A percentile compares a stretch with the other conserved stretches of the same genome.
Evolutionary conservation across 768 basidiomycete species (phyloP).

Genomic region (Mycena epipterygia): DNA sequence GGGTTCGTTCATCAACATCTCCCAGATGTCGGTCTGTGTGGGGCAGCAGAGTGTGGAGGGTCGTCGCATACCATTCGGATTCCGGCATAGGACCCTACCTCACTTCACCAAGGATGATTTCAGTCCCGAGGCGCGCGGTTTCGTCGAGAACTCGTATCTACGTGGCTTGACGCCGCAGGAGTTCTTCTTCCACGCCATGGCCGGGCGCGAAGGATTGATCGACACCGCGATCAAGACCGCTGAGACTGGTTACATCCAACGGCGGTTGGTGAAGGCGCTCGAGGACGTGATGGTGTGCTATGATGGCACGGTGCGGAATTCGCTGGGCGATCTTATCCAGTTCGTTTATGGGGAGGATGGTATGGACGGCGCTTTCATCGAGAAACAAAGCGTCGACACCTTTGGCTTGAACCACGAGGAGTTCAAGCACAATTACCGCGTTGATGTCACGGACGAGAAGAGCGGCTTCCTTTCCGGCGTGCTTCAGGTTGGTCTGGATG

Average conservation of each 20-base stretch:
- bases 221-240: slow-evolving; percentile 99
- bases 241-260: slow-evolving; percentile 99
- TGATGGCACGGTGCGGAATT: slow-evolving; percentile 98
- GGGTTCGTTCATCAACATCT: slow-evolving; percentile 99
- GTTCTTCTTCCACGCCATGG: slow-evolving; percentile 99
- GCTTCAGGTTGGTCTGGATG: slow-evolving; percentile 87
- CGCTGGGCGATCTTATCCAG: slow-evolving; percentile 95
- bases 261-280: slow-evolving; percentile 96
- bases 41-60: slow-evolving; percentile 99
- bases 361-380: slow-evolving; percentile 98
- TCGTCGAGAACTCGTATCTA: slow-evolving; percentile 98
- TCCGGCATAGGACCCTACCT: slow-evolving; percentile 95
- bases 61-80: slow-evolving; percentile 97
- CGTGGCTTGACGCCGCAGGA: slow-evolving; percentile 97
- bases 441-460: slow-evolving; percentile 84
- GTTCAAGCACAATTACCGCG: slow-evolving; percentile 94
- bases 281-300: slow-evolving; percentile 99
- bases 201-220: slow-evolving; percentile 98
- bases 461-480: slow-evolving; percentile 51
- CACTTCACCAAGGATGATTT: slow-evolving; percentile 99
- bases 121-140: slow-evolving; percentile 96
- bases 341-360: slow-evolving; percentile 99
- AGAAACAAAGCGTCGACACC: slow-evolving; percentile 94
- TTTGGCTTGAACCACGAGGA: slow-evolving; percentile 84
- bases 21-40: slow-evolving; percentile 99